Base-by-base conservation (phyloP, 495 filamentous ascomycete genomes). In the Endocarpon pusillum region DNA sequence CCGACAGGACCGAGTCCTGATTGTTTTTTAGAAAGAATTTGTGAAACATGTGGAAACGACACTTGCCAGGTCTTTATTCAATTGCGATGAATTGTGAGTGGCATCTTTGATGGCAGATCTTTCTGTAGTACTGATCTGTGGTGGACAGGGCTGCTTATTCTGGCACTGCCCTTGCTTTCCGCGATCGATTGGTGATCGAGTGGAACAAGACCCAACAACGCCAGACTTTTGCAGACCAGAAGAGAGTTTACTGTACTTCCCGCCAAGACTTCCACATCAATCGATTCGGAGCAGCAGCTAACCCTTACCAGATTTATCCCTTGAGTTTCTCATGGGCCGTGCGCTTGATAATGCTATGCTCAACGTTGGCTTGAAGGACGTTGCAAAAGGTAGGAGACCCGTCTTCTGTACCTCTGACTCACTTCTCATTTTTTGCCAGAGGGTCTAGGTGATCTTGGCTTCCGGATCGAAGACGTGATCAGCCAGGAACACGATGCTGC, bases 151-250 rank as follows among this genome's bases (percentile, higher is more conserved):
- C 86, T 29, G 83, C 87, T 9, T 97, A 97, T 55, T 73, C 81
- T 10, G 91, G 87, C 30, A 78, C 82, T 22, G 77, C 81, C 33
- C 65, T 97, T 35, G 91, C 89, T 17, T 81, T 97, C 54, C 70
- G 91, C 44, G 89, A 97, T 54, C 74, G 84, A 21, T 64, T 97
- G 43, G 76, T 96, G 45, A 81, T 89, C 42, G 80, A 91, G 37
- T 97, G 89, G 89, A 96, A 94, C 57, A 81, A 75, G 55, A 97
- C 89, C 34, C 91, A 96, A 53, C 89, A 97, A 57, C 75, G 77
- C 34, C 89, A 96, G 62, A 94, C 86, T 14, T 81, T 81, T 37
- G 59, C 66, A 19, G 91, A 94, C 45, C 75, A 75, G 53, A 97
- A 97, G 66, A 69, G 89, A 23, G 69, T 96, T 31, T 97, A 97